phyloP scores from a whole-genome alignment of 345 rosid genomes.

The Lenwebbia sp. region DNA sequence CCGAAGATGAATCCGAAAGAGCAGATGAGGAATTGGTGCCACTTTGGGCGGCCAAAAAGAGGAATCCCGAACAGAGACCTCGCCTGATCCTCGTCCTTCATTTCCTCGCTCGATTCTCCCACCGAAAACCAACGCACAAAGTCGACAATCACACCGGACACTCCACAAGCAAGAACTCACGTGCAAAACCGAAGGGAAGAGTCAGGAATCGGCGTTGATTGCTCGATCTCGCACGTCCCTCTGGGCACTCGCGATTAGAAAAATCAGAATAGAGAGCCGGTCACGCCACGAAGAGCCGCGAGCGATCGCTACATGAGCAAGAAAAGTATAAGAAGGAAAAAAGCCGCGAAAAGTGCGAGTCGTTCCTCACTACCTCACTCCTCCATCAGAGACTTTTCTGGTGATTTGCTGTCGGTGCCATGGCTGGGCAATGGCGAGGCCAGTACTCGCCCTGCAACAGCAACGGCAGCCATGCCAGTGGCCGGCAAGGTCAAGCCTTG shows the following conservation, averaged over 20 bases:
- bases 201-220: too few relatives aligned
- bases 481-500: too few relatives aligned
- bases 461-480: too few relatives aligned
- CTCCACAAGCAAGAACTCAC: too few relatives aligned
- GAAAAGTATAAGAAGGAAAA: neutral
- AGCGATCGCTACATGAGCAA: neutral
- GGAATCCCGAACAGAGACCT: constrained; percentile 61
- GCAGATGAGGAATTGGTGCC: constrained; percentile 83
- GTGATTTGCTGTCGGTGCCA: neutral
- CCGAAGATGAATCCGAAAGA: constrained; percentile 94
- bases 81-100: constrained; percentile 61
- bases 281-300: neutral
- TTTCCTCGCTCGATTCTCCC: neutral
- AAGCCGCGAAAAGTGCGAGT: neutral
- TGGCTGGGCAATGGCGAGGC: too few relatives aligned
- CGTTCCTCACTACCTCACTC: neutral
- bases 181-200: too few relatives aligned
- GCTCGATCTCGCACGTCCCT: too few relatives aligned
- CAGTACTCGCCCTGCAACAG: too few relatives aligned
- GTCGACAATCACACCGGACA: too few relatives aligned
- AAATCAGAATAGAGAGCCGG: too few relatives aligned
- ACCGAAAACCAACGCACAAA: neutral
- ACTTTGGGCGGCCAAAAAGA: constrained; percentile 56
- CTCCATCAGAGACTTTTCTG: neutral
- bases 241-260: too few relatives aligned